Conservation (phyloP, 352 stramenopile species). For the Globisporangium cylindrosporum region DNA sequence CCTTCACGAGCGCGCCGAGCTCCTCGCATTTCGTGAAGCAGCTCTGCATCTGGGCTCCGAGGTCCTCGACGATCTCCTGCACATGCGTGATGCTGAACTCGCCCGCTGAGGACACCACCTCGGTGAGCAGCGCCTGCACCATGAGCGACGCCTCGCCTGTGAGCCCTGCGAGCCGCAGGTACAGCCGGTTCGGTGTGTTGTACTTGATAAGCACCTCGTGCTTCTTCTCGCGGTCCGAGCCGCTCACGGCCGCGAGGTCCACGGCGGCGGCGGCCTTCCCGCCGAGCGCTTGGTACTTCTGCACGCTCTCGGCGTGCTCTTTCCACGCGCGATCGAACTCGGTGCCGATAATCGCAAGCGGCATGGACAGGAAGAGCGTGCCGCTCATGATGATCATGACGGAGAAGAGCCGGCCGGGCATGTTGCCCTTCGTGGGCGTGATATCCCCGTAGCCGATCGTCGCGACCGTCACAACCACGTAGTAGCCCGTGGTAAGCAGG, state of each 20-base stretch:
- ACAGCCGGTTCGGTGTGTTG: constrained; percentile 64
- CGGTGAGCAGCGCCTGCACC: constrained; percentile 44
- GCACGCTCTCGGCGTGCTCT: constrained; percentile 64
- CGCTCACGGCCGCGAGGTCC: constrained; percentile 20
- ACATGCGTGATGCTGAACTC: constrained; percentile 43
- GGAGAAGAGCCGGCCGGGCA: constrained; percentile 52
- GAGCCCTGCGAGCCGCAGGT: constrained; percentile 55
- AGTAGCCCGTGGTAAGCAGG: constrained; percentile 71
- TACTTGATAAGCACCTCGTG: constrained; percentile 82
- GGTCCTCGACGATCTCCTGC: constrained; percentile 50
- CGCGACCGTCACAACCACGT: constrained; percentile 69
- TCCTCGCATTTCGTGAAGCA: constrained; percentile 57
- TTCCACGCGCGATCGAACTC: constrained; percentile 83
- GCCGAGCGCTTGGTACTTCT: constrained; percentile 51
- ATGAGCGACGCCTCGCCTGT: constrained; percentile 70
- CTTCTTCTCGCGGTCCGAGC: constrained; percentile 45
- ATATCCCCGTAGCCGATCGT: constrained; percentile 82
- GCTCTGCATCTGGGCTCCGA: constrained; percentile 44
- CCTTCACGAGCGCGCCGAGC: constrained; percentile 50
- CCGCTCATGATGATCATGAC: constrained; percentile 86
- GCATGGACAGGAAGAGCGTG: constrained; percentile 83
- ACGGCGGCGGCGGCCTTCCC: constrained; percentile 7
- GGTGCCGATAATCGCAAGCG: constrained; percentile 82
- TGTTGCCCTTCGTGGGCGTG: constrained; percentile 71
- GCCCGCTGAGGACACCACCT: constrained; percentile 24